phyloP scores from a whole-genome alignment of 2,329 filamentous ascomycete genomes.

The Chaetomium strumarium region DNA sequence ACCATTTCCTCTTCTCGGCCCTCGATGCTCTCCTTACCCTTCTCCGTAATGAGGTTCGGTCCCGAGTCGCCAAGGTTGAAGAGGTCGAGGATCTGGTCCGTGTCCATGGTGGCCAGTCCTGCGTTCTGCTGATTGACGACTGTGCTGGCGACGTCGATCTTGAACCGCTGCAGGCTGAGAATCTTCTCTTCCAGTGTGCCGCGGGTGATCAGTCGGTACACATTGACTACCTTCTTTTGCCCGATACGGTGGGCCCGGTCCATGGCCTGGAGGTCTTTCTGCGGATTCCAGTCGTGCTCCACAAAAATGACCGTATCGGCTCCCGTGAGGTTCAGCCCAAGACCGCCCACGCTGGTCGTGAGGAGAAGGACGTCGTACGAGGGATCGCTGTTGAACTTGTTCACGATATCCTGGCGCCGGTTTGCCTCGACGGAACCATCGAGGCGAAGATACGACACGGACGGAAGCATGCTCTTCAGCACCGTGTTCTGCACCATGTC shows the following conservation, averaged over 20 bases:
- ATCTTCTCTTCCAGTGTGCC: conserved; percentile 99
- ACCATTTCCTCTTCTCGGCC: conserved; percentile 80
- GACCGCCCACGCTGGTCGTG: conserved; percentile 89
- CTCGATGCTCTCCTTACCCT: conserved; percentile 49
- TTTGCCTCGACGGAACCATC: conserved; percentile 90
- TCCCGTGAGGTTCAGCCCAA: conserved; percentile 91
- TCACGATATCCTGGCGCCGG: conserved; percentile 94
- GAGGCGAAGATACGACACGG: conserved; percentile 87
- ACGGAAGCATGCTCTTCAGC: conserved; percentile 81
- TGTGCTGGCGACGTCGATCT: conserved; percentile 96
- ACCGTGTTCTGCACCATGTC: conserved; percentile 98
- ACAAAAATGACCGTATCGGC: conserved; percentile 99
- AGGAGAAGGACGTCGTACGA: conserved; percentile 91
- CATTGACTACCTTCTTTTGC: conserved; percentile 99
- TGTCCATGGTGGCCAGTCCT: conserved; percentile 91
- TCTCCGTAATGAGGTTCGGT: conserved; percentile 57
- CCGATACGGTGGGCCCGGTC: conserved; percentile 96
- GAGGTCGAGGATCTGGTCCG: conserved; percentile 92
- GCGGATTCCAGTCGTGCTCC: conserved; percentile 99
- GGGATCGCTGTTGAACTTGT: conserved; percentile 96
- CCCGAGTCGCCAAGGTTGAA: conserved; percentile 84
- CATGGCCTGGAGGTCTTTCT: conserved; percentile 98
- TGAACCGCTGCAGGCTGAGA: conserved; percentile 94
- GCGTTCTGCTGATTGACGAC: conserved; percentile 99
- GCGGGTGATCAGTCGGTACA: conserved; percentile 92